phyloP scores from a whole-genome alignment of 768 basidiomycete species.

The Pleurotus djamor region DNA sequence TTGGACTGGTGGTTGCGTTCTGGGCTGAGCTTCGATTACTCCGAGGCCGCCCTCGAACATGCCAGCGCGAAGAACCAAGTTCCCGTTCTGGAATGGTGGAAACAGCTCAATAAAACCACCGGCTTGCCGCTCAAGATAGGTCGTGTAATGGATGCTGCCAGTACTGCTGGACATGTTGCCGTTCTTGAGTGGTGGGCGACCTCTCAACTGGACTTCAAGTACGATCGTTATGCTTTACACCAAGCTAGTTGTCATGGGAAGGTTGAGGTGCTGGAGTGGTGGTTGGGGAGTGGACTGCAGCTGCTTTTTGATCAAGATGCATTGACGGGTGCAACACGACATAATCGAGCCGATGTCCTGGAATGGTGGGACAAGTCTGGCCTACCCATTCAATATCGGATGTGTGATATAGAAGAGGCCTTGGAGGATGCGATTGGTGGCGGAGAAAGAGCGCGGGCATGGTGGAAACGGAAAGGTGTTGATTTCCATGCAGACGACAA shows the following conservation, averaged over 20 bases:
- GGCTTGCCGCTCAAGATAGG: slow-evolving; percentile 75
- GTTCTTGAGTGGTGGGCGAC: slow-evolving; percentile 86
- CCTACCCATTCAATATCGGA: slow-evolving; percentile 78
- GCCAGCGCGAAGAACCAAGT: slow-evolving; percentile 79
- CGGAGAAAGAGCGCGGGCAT: slow-evolving; percentile 70
- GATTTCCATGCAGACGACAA: slow-evolving; percentile 83
- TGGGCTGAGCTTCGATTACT: slow-evolving; percentile 68
- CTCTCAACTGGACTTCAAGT: slow-evolving; percentile 75
- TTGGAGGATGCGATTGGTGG: slow-evolving; percentile 84
- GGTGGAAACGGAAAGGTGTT: slow-evolving; percentile 83
- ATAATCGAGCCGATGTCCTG: slow-evolving; percentile 78
- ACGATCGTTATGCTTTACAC: slow-evolving; percentile 74
- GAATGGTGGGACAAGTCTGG: slow-evolving; percentile 89
- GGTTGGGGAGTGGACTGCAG: slow-evolving; percentile 75
- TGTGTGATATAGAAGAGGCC: slow-evolving; percentile 92
- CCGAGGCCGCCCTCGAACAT: slow-evolving; percentile 76
- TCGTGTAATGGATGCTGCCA: slow-evolving; percentile 83
- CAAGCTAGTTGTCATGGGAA: slow-evolving; percentile 80
- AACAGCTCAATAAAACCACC: slow-evolving; percentile 44
- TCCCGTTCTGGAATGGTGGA: slow-evolving; percentile 85
- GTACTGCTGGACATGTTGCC: slow-evolving; percentile 70
- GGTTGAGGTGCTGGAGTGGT: slow-evolving; percentile 81
- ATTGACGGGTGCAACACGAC: slow-evolving; percentile 74
- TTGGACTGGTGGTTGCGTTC: slow-evolving; percentile 81
- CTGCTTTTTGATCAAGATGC: slow-evolving; percentile 80